These are phyloP conservation scores for Psidium guajava DNA, from an alignment of 345 rosid species.

Conservation along the genomic window DNA sequence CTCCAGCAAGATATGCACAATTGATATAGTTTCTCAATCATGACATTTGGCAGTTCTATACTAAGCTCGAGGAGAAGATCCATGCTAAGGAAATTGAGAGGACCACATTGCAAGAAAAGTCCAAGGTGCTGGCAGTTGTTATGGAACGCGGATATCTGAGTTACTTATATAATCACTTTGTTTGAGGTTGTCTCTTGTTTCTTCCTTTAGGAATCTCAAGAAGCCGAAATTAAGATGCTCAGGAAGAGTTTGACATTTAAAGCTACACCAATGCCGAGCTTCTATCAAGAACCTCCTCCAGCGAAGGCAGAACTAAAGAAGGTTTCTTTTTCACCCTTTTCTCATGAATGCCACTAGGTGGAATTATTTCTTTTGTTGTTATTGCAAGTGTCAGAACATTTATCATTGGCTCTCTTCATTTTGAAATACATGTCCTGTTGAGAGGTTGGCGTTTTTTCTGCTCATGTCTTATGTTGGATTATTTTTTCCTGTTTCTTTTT, in stretches of 20 bases:
- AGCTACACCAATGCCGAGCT: constrained; percentile 97
- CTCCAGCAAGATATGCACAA: not conserved
- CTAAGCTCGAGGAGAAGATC: constrained; percentile 95
- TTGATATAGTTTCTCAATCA: not conserved
- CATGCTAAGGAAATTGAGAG: constrained; percentile 88
- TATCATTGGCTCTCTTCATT: not conserved
- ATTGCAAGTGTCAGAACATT: not conserved
- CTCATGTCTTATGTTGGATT: not conserved
- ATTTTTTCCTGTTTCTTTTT: not conserved
- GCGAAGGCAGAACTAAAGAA: constrained; percentile 81
- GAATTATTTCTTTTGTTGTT: not conserved
- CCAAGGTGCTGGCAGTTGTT: constrained; percentile 46
- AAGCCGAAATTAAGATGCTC: constrained; percentile 84
- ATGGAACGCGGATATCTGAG: not conserved
- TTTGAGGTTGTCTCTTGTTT: not conserved
- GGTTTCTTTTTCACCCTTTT: constrained; percentile 24
- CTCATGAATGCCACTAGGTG: not conserved
- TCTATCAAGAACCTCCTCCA: constrained; percentile 95
- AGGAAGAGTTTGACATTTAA: constrained; percentile 91
- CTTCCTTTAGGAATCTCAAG: constrained; percentile 70
- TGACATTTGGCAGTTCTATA: constrained; percentile 53
- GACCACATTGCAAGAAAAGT: constrained; percentile 74
- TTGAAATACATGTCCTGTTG: not conserved
- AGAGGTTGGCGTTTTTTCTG: not conserved
- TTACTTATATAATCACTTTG: not conserved